A percentile compares a stretch with the other conserved stretches of the same genome.
phyloP scores from a whole-genome alignment of 2,329 filamentous ascomycete genomes.

The Penicillium digitatum region DNA sequence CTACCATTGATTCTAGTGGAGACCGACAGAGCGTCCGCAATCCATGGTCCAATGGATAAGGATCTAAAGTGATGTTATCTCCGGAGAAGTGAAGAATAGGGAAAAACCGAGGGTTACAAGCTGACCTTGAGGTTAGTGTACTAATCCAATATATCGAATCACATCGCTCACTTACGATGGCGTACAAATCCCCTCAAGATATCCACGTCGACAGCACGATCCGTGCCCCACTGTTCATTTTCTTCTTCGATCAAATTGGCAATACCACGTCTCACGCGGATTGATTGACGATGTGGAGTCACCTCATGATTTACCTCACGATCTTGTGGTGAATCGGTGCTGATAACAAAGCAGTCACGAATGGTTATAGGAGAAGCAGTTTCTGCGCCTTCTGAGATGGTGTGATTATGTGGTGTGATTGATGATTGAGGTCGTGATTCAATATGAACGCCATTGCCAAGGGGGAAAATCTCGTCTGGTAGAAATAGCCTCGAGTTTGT shows the following conservation, averaged over 20 bases:
- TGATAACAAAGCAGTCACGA: neutral
- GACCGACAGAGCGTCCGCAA: conserved; percentile 32
- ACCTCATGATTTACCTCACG: neutral
- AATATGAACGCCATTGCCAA: conserved; percentile 20
- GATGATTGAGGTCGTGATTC: neutral
- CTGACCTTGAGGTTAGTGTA: conserved; percentile 11
- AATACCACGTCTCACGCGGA: conserved; percentile 1
- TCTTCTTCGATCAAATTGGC: conserved; percentile 16
- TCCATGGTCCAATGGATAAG: conserved; percentile 30
- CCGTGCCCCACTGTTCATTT: conserved; percentile 7
- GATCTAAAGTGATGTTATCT: conserved; percentile 37
- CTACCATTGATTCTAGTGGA: conserved; percentile 29
- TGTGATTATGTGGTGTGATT: neutral
- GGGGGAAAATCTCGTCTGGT: conserved; percentile 28
- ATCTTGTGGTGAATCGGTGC: neutral
- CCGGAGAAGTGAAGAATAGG: conserved; percentile 44
- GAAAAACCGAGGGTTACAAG: conserved; percentile 28
- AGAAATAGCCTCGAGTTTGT: neutral
- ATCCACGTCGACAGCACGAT: conserved; percentile 10
- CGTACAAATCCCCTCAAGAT: neutral
- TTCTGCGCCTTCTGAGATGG: neutral
- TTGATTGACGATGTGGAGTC: neutral
- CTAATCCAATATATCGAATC: too few species aligned
- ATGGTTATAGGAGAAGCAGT: neutral
- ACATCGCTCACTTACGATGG: conserved; percentile 14